A percentile compares a stretch with the other conserved stretches of the same genome.
Evolutionary conservation across 163 green algal genomes (phyloP).

Genomic region (Scenedesmus sp.): DNA sequence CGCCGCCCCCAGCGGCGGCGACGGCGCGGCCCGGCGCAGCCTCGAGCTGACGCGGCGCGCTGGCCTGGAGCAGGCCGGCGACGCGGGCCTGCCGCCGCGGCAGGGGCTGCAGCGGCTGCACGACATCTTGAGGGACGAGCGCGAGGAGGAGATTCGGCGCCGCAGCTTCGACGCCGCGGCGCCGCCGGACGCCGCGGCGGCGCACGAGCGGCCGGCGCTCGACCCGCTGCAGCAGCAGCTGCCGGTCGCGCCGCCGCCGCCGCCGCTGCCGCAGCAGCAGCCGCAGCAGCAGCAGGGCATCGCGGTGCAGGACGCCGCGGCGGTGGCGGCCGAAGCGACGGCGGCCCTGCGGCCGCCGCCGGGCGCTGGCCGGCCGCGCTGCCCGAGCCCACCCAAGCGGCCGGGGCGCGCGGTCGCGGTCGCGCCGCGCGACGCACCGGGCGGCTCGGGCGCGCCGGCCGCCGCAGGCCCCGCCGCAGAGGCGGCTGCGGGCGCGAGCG

Average conservation of each 20-base stretch:
- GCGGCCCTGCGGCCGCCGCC: not conserved
- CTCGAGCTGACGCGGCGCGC: not conserved
- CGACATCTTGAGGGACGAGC: slow-evolving; percentile 20
- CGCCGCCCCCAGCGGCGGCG: not conserved
- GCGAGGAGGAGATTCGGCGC: not conserved
- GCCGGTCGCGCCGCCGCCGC: not conserved
- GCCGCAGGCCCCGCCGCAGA: too few species aligned
- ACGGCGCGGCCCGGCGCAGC: not conserved
- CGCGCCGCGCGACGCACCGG: too few species aligned
- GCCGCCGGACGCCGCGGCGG: too few species aligned
- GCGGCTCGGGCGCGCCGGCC: too few species aligned
- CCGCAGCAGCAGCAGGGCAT: slow-evolving; percentile 2
- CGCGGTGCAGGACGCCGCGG: not conserved
- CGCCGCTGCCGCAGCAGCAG: slow-evolving; percentile 19
- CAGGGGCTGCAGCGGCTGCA: slow-evolving; percentile 8
- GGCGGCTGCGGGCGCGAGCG: not conserved
- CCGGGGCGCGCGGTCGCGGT: too few species aligned
- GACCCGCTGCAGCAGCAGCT: slow-evolving; percentile 21
- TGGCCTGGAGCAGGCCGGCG: not conserved
- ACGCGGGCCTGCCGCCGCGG: slow-evolving; percentile 1
- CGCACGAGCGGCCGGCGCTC: too few species aligned
- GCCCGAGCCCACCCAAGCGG: too few species aligned
- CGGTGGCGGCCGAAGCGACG: not conserved
- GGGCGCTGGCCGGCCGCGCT: not conserved
- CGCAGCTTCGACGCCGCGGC: slow-evolving; percentile 5